Base-by-base conservation (phyloP, 495 filamentous ascomycete genomes). In the Thermochaetoides thermophila region DNA sequence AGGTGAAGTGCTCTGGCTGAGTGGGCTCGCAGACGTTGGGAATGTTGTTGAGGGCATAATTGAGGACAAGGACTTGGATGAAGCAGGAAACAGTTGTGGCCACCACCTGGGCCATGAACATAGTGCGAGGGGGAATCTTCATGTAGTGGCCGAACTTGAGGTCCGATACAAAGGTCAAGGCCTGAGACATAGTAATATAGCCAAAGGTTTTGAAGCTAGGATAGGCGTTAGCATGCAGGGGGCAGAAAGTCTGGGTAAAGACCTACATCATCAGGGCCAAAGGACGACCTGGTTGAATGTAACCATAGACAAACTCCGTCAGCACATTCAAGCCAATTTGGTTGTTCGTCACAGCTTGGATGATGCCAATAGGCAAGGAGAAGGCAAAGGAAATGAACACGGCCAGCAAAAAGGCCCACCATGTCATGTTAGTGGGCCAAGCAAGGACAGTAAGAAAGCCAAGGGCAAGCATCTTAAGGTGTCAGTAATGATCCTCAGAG, bases 241-340 rank as follows among this genome's bases (percentile, higher is more conserved):
- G 21, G 21, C 6, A 24, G 21, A 24, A 11, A 6, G 21, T 24
- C 21, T n/a, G n/a, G n/a, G n/a, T n/a, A n/a, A n/a, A 17, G 20
- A 33, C 57, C 45, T 40, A 67, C 42, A 78, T 60, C 76, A 81
- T 81, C 24, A 78, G 63, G 0, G 72, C 77, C 10, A 81, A 38
- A 0, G 77, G 76, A 16, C 65, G 50, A 2, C 77, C 77, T 2
- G 76, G 68, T 37, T 77, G 74, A 15, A 78, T 76, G 49, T 81
- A 81, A 0, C 78, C 77, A 19, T 68, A 74, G 30, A 84, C 59
- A 38, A 81, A 81, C 52, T 81, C 77, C 3, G 77, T 79, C 28
- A 81, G 49, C 14, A 81, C 61, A 34, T 80, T 80, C 17, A 79
- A 49, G 17, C 75, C 76, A 34, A 77, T 76, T 41, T 71, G 69